Conservation (phyloP, 2,329 filamentous ascomycete genomes). For the Knufia petricola region DNA sequence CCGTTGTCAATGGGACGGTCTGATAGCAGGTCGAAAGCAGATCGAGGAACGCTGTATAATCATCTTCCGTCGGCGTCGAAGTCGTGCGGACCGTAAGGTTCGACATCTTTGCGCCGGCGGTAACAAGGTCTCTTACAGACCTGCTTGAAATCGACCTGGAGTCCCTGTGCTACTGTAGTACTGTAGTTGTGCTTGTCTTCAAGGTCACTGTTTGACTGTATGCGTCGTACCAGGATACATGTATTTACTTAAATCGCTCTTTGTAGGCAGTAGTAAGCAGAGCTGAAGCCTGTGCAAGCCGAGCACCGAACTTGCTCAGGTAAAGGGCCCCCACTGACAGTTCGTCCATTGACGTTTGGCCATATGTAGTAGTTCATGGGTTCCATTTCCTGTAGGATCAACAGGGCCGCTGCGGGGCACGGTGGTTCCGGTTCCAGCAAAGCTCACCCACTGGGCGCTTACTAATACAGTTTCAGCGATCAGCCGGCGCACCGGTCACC, state of each 20-base stretch:
- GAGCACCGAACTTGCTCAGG: not conserved
- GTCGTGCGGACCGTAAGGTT: slow-evolving; percentile 4
- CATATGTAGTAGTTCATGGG: not conserved
- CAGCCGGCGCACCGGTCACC: not conserved
- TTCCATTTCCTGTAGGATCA: not conserved
- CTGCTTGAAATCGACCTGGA: not conserved
- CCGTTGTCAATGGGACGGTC: slow-evolving; percentile 20
- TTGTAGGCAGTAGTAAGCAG: not conserved
- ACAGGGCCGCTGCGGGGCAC: not conserved
- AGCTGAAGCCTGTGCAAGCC: not conserved
- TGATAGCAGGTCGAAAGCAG: slow-evolving; percentile 19
- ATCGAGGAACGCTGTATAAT: slow-evolving; percentile 20
- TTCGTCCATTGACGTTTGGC: slow-evolving; percentile 1
- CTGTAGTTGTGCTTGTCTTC: not conserved
- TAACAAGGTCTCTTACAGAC: not conserved
- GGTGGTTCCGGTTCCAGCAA: not conserved
- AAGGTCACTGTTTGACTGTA: too few species aligned
- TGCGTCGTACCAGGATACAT: too few species aligned
- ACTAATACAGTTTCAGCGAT: not conserved
- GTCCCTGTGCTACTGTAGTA: not conserved
- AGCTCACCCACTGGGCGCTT: not conserved
- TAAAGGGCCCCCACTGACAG: not conserved
- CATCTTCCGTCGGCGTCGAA: not conserved
- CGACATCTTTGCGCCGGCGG: not conserved
- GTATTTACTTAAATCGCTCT: not conserved